Evolutionary conservation across 2,329 filamentous ascomycete species (phyloP).

Genomic region (Arthroderma sp.): DNA sequence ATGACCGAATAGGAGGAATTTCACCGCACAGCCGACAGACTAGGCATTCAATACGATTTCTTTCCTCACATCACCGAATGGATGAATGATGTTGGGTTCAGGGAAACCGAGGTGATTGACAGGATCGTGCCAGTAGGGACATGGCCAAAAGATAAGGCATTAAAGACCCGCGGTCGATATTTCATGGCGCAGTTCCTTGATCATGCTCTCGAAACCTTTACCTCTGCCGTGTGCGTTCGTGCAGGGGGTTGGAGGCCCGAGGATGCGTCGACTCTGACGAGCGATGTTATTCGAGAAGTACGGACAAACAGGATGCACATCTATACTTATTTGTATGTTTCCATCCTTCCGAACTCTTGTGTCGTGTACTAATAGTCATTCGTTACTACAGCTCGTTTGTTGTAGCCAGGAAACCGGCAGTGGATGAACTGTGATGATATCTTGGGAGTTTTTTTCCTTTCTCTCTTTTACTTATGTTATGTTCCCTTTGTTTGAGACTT

Average conservation of each 20-base stretch:
- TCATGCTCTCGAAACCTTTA: slow-evolving; percentile 17
- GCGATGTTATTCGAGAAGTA: slow-evolving; percentile 14
- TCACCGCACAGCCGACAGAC: slow-evolving; percentile 2
- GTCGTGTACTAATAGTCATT: too few species aligned
- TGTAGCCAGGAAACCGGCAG: too few species aligned
- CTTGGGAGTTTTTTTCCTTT: too few species aligned
- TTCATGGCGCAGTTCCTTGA: slow-evolving; percentile 17
- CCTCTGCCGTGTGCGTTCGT: slow-evolving; percentile 17
- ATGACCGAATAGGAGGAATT: slow-evolving; percentile 6
- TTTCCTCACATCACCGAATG: slow-evolving; percentile 5
- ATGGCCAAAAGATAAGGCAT: slow-evolving; percentile 11
- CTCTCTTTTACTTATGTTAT: too few species aligned
- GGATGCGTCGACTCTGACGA: slow-evolving; percentile 14
- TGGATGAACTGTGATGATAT: too few species aligned
- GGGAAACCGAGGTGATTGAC: slow-evolving; percentile 7
- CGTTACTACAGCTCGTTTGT: too few species aligned
- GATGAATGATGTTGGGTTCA: slow-evolving; percentile 6
- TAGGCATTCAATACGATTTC: slow-evolving; percentile 8
- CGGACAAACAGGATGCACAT: slow-evolving; percentile 18
- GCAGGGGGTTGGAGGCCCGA: slow-evolving; percentile 14
- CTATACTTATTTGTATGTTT: slow-evolving; percentile 17
- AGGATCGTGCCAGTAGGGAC: slow-evolving; percentile 11
- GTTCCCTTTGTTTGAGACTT: too few species aligned
- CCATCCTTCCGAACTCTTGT: neutral
- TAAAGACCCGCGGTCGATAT: slow-evolving; percentile 12